Conservation (phyloP, 305 asterid species). For the Fraxinus angustifolia region DNA sequence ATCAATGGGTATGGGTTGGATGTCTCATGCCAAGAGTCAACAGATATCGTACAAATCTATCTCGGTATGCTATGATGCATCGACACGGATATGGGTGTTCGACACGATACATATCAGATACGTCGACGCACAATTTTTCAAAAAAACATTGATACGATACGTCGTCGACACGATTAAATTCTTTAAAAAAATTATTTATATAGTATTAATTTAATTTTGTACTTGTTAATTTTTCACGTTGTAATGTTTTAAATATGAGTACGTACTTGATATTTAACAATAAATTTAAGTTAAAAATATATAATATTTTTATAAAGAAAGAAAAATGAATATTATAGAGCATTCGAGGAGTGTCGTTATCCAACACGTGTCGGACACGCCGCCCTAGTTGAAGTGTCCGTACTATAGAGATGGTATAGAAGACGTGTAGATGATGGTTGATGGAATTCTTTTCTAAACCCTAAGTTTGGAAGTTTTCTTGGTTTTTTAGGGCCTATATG, state of each 20-base stretch:
- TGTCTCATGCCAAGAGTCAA: neutral
- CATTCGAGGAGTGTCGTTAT: too few relatives aligned
- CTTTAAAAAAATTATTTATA: neutral
- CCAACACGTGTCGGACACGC: too few relatives aligned
- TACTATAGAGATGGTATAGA: neutral
- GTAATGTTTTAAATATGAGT: too few relatives aligned
- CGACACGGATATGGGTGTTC: neutral
- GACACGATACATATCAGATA: neutral
- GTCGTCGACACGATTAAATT: too few relatives aligned
- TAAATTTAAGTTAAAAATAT: too few relatives aligned
- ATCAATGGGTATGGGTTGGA: neutral
- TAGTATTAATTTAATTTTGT: too few relatives aligned
- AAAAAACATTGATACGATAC: too few relatives aligned
- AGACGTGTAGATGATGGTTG: neutral
- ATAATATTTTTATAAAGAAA: too few relatives aligned
- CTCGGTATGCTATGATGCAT: neutral
- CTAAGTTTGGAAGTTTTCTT: neutral
- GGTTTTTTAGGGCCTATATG: neutral
- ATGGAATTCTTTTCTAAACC: neutral
- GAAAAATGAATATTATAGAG: too few relatives aligned
- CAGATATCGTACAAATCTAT: neutral
- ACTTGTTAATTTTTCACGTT: too few relatives aligned
- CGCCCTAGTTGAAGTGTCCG: too few relatives aligned
- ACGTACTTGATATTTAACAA: too few relatives aligned
- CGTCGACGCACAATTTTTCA: neutral